Percentiles rank a stretch among this genome's conserved stretches.
Conservation (phyloP, 2,329 filamentous ascomycete genomes). For the Botryosphaeria dothidea region DNA sequence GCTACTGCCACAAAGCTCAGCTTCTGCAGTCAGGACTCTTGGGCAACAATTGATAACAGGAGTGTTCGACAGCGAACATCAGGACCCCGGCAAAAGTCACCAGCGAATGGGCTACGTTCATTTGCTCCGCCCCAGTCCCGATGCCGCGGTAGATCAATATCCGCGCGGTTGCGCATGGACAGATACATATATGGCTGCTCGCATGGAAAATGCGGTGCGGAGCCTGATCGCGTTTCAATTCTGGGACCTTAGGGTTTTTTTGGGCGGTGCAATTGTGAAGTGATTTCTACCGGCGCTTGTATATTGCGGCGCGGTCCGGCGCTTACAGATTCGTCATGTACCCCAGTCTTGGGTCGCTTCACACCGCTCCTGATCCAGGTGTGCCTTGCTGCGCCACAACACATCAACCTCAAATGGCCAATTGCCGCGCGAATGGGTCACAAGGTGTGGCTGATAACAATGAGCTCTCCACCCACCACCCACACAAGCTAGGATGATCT, state of each 20-base stretch:
- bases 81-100: neutral
- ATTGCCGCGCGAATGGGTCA: no score
- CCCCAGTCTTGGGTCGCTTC: neutral
- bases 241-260: neutral
- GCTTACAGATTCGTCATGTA: neutral
- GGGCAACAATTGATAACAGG: neutral
- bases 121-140: neutral
- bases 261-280: neutral
- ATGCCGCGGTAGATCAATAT: neutral
- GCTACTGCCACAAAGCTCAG: neutral
- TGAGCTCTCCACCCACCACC: no score
- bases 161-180: neutral
- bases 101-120: neutral
- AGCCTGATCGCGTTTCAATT: neutral
- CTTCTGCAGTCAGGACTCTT: neutral
- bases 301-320: slow-evolving; percentile 9
- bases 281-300: neutral
- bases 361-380: neutral
- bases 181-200: neutral
- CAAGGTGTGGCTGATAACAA: no score
- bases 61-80: neutral
- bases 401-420: no score
- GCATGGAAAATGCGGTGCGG: neutral
- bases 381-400: slow-evolving; percentile 2
- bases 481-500: no score